phyloP scores from a whole-genome alignment of 805 yeast species.

The Hanseniaspora thailandica region DNA sequence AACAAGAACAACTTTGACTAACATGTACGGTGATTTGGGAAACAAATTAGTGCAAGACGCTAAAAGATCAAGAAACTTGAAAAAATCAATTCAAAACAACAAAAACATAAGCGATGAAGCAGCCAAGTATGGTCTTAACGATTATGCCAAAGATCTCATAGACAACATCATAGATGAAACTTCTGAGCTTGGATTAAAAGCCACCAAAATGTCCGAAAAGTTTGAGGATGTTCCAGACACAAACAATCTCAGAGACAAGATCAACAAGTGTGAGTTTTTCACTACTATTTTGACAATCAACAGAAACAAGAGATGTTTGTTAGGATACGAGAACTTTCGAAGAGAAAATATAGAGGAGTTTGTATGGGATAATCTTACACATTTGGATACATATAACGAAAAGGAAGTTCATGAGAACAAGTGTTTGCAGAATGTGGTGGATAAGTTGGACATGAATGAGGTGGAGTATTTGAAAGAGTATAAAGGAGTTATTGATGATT shows the following conservation, averaged over 20 bases:
- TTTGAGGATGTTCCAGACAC: slow-evolving; percentile 17
- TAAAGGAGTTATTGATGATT: slow-evolving; percentile 57
- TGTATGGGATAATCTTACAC: slow-evolving; percentile 51
- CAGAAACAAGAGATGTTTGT: slow-evolving; percentile 76
- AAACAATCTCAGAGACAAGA: slow-evolving; percentile 30
- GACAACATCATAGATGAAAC: slow-evolving; percentile 62
- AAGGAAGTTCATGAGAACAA: background rate
- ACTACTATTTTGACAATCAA: slow-evolving; percentile 62
- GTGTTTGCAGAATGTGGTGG: slow-evolving; percentile 24
- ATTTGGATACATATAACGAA: slow-evolving; percentile 14
- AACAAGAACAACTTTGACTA: background rate
- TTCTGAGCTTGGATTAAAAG: slow-evolving; percentile 46
- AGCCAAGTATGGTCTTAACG: slow-evolving; percentile 49
- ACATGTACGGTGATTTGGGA: slow-evolving; percentile 84
- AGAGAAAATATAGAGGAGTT: slow-evolving; percentile 53
- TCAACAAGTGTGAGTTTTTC: slow-evolving; percentile 46
- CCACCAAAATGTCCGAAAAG: slow-evolving; percentile 34
- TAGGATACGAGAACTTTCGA: slow-evolving; percentile 71
- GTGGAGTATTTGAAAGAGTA: slow-evolving; percentile 65
- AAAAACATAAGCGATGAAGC: slow-evolving; percentile 26
- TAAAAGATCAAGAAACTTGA: slow-evolving; percentile 54
- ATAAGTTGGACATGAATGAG: slow-evolving; percentile 61
- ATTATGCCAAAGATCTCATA: slow-evolving; percentile 42
- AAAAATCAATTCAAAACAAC: slow-evolving; percentile 19
- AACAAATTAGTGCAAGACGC: slow-evolving; percentile 77